Evolutionary conservation across 805 yeast genomes (phyloP).

Genomic region (Ogataea methanolica): DNA sequence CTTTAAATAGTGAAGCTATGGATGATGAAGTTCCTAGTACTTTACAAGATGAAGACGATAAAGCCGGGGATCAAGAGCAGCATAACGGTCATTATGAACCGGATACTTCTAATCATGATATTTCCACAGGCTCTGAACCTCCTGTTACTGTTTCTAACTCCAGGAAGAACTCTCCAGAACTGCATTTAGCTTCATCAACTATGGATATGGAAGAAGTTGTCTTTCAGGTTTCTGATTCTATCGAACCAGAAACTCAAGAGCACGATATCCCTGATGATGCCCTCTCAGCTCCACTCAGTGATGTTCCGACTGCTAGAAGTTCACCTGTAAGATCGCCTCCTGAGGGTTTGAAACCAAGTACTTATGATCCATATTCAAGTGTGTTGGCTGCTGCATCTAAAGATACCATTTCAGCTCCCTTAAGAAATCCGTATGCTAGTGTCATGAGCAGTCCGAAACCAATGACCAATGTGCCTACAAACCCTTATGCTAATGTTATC

Average conservation of each 20-base stretch:
- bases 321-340: too few species aligned
- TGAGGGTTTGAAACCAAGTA: neutral
- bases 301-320: too few species aligned
- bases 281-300: too few species aligned
- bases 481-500: conserved; percentile 3
- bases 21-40: conserved; percentile 1
- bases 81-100: neutral
- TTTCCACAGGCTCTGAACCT: neutral
- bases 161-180: too few species aligned
- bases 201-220: too few species aligned
- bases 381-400: neutral
- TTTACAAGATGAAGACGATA: neutral
- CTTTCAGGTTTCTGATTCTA: too few species aligned
- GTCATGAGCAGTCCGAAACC: neutral
- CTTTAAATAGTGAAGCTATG: conserved; percentile 1
- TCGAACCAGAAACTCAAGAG: too few species aligned
- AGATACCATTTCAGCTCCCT: neutral
- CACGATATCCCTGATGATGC: too few species aligned
- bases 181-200: too few species aligned
- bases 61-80: neutral
- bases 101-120: neutral
- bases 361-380: neutral
- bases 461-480: neutral
- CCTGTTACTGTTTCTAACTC: too few species aligned
- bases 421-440: neutral